Conservation (phyloP, 2,329 filamentous ascomycete species). For the Fusarium sambucinum region DNA sequence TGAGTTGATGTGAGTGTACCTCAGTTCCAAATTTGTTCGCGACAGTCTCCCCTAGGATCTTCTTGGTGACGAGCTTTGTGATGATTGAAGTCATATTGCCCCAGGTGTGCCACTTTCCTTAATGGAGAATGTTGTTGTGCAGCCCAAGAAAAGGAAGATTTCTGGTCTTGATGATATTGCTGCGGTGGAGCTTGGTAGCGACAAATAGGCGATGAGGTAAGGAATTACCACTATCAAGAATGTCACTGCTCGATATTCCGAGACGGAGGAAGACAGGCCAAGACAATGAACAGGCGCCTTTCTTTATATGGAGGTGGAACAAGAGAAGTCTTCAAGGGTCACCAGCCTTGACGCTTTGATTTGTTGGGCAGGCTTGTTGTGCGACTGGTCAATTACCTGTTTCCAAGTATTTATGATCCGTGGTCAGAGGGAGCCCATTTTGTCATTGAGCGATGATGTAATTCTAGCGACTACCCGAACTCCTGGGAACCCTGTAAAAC, state of each 20-base stretch:
- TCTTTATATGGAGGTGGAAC: conserved; percentile 14
- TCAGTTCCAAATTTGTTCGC: conserved; percentile 70
- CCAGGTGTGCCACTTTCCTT: neutral
- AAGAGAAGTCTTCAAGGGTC: conserved; percentile 5
- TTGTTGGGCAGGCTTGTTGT: conserved; percentile 1
- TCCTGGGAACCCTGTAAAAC: conserved; percentile 32
- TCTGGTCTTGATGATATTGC: conserved; percentile 9
- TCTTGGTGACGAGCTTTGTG: conserved; percentile 67
- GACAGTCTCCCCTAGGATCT: conserved; percentile 67
- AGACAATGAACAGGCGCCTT: conserved; percentile 10
- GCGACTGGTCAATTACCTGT: conserved; percentile 38
- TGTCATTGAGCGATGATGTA: conserved; percentile 45
- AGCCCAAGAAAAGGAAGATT: neutral
- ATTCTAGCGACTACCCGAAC: conserved; percentile 32
- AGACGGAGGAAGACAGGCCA: conserved; percentile 32
- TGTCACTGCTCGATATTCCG: conserved; percentile 20
- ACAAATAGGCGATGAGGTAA: neutral
- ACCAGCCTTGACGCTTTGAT: conserved; percentile 5
- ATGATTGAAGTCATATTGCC: conserved; percentile 64
- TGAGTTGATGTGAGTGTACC: conserved; percentile 52
- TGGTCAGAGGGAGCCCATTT: conserved; percentile 34
- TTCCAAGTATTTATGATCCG: conserved; percentile 32
- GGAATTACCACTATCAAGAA: conserved; percentile 13
- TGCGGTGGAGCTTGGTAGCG: conserved; percentile 6
- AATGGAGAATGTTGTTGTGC: neutral